A percentile compares a stretch with the other conserved stretches of the same genome.
Evolutionary conservation across 2,329 filamentous ascomycete species (phyloP).

Genomic region (Scolecobasidium constrictum): DNA sequence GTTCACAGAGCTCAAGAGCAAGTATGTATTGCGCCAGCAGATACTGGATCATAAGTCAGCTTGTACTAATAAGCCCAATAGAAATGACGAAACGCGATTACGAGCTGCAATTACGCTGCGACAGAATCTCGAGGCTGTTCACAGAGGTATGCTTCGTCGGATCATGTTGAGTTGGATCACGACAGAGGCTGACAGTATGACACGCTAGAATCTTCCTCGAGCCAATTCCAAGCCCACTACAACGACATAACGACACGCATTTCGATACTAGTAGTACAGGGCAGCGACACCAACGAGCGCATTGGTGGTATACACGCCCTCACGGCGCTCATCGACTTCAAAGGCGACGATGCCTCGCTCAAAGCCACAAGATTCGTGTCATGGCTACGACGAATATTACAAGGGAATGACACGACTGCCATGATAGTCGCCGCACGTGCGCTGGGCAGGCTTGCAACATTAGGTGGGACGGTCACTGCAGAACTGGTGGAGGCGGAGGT

Average conservation of each 20-base stretch:
- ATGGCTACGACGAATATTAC: slow-evolving; percentile 75
- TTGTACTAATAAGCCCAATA: slow-evolving; percentile 15
- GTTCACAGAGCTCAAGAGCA: slow-evolving; percentile 47
- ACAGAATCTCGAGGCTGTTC: slow-evolving; percentile 31
- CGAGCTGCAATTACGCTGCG: slow-evolving; percentile 32
- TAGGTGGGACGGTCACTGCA: slow-evolving; percentile 86
- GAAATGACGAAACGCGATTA: slow-evolving; percentile 33
- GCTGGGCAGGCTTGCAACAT: slow-evolving; percentile 79
- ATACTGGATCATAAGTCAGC: no score
- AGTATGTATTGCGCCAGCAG: slow-evolving; percentile 29
- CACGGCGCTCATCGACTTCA: slow-evolving; percentile 89
- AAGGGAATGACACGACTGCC: slow-evolving; percentile 81
- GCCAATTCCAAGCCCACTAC: slow-evolving; percentile 66
- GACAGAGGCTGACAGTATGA: slow-evolving; percentile 9
- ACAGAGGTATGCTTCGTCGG: slow-evolving; percentile 32
- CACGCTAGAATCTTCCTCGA: slow-evolving; percentile 59
- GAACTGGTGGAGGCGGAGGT: slow-evolving; percentile 96
- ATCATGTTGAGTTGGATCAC: slow-evolving; percentile 11
- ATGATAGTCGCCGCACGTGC: slow-evolving; percentile 86
- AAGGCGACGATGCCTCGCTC: slow-evolving; percentile 82
- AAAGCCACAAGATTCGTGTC: slow-evolving; percentile 93
- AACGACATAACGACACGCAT: slow-evolving; percentile 55
- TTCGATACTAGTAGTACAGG: slow-evolving; percentile 67
- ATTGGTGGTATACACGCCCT: slow-evolving; percentile 87
- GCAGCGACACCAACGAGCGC: slow-evolving; percentile 76